Conservation (phyloP, 345 rosid genomes). For the Raphanus raphanistrum region DNA sequence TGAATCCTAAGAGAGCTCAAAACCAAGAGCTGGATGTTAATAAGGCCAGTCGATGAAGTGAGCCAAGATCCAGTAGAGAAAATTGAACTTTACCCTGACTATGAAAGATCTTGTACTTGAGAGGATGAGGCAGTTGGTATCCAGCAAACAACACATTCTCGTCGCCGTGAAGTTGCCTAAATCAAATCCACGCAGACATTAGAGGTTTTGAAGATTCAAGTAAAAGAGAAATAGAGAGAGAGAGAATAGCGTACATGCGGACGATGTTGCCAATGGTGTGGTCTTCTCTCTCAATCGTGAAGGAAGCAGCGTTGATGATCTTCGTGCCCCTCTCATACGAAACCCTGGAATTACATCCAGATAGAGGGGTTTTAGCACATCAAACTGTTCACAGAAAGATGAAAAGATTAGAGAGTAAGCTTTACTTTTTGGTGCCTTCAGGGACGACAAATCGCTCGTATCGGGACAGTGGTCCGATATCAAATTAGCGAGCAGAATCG, state of each 20-base stretch:
- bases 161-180: conserved; percentile 94
- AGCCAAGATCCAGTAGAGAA: no score
- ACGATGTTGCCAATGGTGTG: conserved; percentile 86
- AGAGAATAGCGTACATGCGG: conserved; percentile 60
- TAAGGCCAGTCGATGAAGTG: no score
- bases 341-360: conserved; percentile 54
- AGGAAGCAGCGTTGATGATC: conserved; percentile 86
- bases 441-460: conserved; percentile 93
- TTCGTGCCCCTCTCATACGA: conserved; percentile 88
- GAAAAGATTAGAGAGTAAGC: neutral
- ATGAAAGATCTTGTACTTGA: conserved; percentile 87
- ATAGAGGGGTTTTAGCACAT: neutral
- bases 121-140: conserved; percentile 94
- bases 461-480: no score
- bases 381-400: neutral
- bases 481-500: no score
- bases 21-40: no score
- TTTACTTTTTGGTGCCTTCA: conserved; percentile 79
- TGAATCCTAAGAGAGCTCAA: no score
- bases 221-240: neutral
- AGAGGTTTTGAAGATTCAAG: conserved; percentile 7
- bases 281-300: conserved; percentile 82
- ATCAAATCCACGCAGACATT: neutral
- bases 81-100: conserved; percentile 59
- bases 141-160: conserved; percentile 94